Percentiles rank a stretch among this genome's conserved stretches.
Conservation (phyloP, 495 filamentous ascomycete species). For the Penicillium lagena region DNA sequence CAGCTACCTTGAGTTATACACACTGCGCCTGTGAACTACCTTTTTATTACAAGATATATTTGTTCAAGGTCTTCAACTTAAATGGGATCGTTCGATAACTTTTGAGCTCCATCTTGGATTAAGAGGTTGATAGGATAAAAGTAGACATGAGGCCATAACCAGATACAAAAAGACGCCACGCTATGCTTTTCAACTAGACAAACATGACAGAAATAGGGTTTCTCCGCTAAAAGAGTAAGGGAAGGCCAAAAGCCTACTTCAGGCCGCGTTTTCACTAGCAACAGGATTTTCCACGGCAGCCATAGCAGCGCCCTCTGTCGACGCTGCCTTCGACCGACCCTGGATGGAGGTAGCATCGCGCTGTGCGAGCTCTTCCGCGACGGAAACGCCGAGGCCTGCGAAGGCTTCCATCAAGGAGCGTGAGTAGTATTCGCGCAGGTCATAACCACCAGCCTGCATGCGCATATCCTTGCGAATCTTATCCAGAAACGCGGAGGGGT, state of each 20-base stretch:
- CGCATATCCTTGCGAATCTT: constrained; percentile 49
- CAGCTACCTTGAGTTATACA: too few species aligned
- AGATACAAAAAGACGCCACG: too few species aligned
- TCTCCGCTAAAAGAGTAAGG: not conserved
- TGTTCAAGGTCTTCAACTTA: too few species aligned
- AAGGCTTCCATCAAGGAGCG: constrained; percentile 84
- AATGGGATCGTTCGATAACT: too few species aligned
- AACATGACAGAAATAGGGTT: constrained; percentile 5
- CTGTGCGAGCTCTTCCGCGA: constrained; percentile 66
- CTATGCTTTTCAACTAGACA: constrained; percentile 2
- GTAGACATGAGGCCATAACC: too few species aligned
- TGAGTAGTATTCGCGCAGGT: constrained; percentile 70
- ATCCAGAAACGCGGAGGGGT: constrained; percentile 60
- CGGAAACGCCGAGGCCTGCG: constrained; percentile 75
- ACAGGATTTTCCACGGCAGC: constrained; percentile 8
- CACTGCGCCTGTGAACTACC: too few species aligned
- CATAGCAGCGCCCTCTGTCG: constrained; percentile 28
- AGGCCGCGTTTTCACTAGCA: not conserved
- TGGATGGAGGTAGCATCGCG: constrained; percentile 21
- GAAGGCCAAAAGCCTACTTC: not conserved
- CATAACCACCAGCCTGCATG: constrained; percentile 76
- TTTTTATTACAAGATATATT: too few species aligned
- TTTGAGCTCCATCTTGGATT: too few species aligned
- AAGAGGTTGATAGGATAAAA: too few species aligned
- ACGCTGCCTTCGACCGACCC: constrained; percentile 12